Conservation (phyloP, 768 basidiomycete genomes). For the Rhizopogon roseolus region DNA sequence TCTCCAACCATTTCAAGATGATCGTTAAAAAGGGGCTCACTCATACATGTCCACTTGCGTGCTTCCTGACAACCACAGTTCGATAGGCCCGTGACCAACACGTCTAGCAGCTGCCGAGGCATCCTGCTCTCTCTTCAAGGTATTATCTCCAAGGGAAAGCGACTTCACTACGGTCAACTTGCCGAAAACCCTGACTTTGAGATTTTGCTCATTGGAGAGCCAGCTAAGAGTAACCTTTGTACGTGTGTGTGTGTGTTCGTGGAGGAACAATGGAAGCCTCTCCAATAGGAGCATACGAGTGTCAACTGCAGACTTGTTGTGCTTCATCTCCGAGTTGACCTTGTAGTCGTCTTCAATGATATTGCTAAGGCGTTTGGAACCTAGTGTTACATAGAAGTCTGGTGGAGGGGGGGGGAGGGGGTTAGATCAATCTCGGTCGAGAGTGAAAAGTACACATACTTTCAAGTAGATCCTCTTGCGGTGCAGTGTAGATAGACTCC, state of each 20-base stretch:
- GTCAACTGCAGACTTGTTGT: constrained; percentile 44
- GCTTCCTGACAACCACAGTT: constrained; percentile 74
- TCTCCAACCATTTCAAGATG: constrained; percentile 1
- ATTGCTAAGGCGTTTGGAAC: constrained; percentile 66
- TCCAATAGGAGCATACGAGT: constrained; percentile 68
- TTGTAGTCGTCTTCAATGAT: constrained; percentile 78
- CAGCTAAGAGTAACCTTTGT: constrained; percentile 60
- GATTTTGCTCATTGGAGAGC: constrained; percentile 60
- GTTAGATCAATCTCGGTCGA: not conserved
- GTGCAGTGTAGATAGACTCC: constrained; percentile 68
- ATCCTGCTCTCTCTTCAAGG: constrained; percentile 52
- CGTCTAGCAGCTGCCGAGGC: constrained; percentile 68
- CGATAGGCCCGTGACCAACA: constrained; percentile 53
- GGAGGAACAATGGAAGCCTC: constrained; percentile 84
- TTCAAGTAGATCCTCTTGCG: constrained; percentile 91
- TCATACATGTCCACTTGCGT: constrained; percentile 87
- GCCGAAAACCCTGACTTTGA: constrained; percentile 64
- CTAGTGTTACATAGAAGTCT: constrained; percentile 77
- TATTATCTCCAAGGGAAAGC: constrained; percentile 47
- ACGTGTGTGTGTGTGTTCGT: constrained; percentile 74
- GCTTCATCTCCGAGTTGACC: constrained; percentile 45
- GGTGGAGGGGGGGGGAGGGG: too few species aligned
- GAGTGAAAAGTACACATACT: constrained; percentile 42
- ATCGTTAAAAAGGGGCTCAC: constrained; percentile 41
- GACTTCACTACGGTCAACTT: constrained; percentile 61